phyloP scores from a whole-genome alignment of 2,329 filamentous ascomycete genomes.

The Pestalotiopsis sp. region DNA sequence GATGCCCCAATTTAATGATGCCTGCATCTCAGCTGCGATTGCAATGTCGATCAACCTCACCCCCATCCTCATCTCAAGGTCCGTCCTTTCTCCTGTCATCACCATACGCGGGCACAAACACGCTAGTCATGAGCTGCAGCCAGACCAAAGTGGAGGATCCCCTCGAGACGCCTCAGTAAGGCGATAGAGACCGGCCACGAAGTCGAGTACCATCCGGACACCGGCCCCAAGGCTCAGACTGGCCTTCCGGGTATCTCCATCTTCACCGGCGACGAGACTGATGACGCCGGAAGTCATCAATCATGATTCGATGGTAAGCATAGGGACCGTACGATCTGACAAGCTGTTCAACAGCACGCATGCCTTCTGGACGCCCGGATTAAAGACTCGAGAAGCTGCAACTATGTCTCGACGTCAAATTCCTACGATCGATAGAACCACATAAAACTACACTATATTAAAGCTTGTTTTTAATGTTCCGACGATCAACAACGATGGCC shows the following conservation, averaged over 20 bases:
- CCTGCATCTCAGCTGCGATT: no score
- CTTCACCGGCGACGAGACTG: neutral
- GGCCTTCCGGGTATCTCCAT: neutral
- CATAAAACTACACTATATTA: neutral
- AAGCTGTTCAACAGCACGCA: neutral
- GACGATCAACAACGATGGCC: neutral
- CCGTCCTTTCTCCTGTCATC: no score
- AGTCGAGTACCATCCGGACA: neutral
- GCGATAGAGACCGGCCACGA: neutral
- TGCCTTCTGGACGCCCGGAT: neutral
- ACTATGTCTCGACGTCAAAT: neutral
- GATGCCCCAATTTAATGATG: no score
- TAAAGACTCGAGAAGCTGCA: neutral
- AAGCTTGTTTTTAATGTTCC: neutral
- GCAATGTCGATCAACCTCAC: no score
- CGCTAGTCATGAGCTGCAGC: neutral
- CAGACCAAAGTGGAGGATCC: neutral
- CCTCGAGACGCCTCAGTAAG: neutral
- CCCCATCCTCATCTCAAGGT: no score
- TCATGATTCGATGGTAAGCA: neutral
- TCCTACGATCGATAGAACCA: neutral
- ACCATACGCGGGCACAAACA: neutral
- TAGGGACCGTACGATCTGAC: neutral
- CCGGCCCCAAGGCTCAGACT: neutral
- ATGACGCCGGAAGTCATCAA: neutral